Evolutionary conservation across 2,329 filamentous ascomycete species (phyloP), one percentile per base, ranked within the genome.

Genomic region (Mycosphaerella arachidis): DNA sequence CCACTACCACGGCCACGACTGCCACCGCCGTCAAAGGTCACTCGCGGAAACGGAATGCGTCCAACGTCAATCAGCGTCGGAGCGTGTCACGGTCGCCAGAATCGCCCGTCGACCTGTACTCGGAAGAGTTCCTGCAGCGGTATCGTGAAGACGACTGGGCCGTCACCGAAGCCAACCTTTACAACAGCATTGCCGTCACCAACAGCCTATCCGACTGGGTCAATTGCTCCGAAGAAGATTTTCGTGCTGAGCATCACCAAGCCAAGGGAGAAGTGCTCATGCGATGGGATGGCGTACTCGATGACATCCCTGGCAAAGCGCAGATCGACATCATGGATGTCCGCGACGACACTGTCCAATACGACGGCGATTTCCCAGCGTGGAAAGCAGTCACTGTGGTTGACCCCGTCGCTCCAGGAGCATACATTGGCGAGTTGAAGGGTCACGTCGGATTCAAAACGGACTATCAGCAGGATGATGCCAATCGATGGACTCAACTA

Each of bases 201-300:
- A 89, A 89, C 60, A 83, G 86, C 16, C 82, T 96, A 60, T 87
- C 89, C 0, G 79, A 82, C 3, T 97, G 93, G 92, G 81, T 95
- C 29, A 86, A 84, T 59, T 88, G 95, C 62, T 84, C 85, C 1
- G 84, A 86, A 12, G 86, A 85, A 10, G 65, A 65, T 18, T 71
- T 72, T 45, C 57, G 59, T 27, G 57, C 61, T 9, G 53, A 53
- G 40, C 63, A 66, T 45, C 86, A 86, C 24, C 79, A 80, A 58
- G 75, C 76, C 35, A 78, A 80, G 45, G 82, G 84, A 13, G 87
- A 94, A 51, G 86, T 94, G 29, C 93, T 96, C 70, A 86, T 82
- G 45, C 74, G 82, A 66, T 82, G 82, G 62, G 82, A 84, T 59
- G 75, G 78, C 40, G 53, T 80, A 0, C 78, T 86, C 29, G 80